Conservation (phyloP, 495 filamentous ascomycete genomes). For the Neurospora sp. region DNA sequence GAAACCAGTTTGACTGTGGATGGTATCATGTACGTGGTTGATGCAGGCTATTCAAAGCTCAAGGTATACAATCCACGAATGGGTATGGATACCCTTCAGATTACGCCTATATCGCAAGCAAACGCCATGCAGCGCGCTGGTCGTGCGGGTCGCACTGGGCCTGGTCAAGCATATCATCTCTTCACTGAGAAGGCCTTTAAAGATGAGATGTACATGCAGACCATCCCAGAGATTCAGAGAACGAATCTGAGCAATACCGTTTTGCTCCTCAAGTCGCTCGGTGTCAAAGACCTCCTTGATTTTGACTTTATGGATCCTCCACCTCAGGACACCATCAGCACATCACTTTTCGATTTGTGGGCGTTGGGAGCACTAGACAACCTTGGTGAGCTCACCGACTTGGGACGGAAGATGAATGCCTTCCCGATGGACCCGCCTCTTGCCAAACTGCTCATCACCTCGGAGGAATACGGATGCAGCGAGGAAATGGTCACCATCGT, state of each 20-base stretch:
- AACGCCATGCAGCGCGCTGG: conserved; percentile 91
- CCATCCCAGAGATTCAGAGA: conserved; percentile 95
- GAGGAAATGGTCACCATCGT: conserved; percentile 99
- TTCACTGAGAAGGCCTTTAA: conserved; percentile 93
- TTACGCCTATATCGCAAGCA: conserved; percentile 95
- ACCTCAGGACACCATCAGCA: conserved; percentile 95
- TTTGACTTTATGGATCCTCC: conserved; percentile 99
- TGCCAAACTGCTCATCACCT: conserved; percentile 86
- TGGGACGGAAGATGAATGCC: conserved; percentile 88
- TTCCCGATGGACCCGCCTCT: conserved; percentile 96
- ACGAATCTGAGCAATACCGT: conserved; percentile 95
- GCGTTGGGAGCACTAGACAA: conserved; percentile 90
- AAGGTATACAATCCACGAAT: conserved; percentile 98
- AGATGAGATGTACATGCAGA: conserved; percentile 94
- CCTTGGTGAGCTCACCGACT: conserved; percentile 77
- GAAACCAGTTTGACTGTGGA: conserved; percentile 98
- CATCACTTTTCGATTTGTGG: conserved; percentile 96
- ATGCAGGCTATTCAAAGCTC: conserved; percentile 90
- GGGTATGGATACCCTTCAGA: conserved; percentile 99
- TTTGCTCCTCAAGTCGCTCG: conserved; percentile 84
- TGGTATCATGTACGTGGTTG: conserved; percentile 98
- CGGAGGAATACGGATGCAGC: conserved; percentile 77
- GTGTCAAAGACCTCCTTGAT: conserved; percentile 88
- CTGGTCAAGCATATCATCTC: conserved; percentile 88
- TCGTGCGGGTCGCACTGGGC: conserved; percentile 87